Conservation (phyloP, 371 early-diverging fungal species). For the Rhizopus delemar region DNA sequence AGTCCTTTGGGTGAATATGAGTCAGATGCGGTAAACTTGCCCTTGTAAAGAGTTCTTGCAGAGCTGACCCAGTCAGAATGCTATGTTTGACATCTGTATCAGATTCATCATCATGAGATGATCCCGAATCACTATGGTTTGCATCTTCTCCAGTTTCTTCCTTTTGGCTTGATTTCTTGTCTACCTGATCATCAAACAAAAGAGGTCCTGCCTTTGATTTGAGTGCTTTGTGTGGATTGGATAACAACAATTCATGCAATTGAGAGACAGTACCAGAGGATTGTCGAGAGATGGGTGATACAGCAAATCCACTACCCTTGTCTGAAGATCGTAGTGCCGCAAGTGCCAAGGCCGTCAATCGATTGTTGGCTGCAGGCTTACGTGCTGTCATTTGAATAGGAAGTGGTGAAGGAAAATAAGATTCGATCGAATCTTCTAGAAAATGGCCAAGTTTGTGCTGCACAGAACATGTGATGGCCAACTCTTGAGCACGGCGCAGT, state of each 20-base stretch:
- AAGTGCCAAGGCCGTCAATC: conserved; percentile 24
- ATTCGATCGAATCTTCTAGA: conserved; percentile 71
- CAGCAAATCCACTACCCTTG: conserved; percentile 9
- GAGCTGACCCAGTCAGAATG: background rate
- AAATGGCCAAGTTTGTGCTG: conserved; percentile 78
- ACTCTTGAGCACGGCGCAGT: conserved; percentile 78
- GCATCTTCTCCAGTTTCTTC: background rate
- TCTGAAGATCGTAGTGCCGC: conserved; percentile 21
- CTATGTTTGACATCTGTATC: conserved; percentile 1
- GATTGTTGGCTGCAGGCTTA: conserved; percentile 26
- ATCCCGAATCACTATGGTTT: background rate
- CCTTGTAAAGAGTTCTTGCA: conserved; percentile 35
- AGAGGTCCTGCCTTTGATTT: conserved; percentile 14
- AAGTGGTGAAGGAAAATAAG: conserved; percentile 73
- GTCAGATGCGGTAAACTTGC: conserved; percentile 21
- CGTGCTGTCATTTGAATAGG: conserved; percentile 52
- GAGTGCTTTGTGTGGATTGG: conserved; percentile 26
- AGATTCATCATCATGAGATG: conserved; percentile 1
- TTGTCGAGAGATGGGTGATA: conserved; percentile 26
- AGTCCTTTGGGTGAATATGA: conserved; percentile 25
- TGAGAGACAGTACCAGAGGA: conserved; percentile 19
- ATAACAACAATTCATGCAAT: conserved; percentile 37
- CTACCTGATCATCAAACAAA: too few species aligned
- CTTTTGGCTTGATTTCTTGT: conserved; percentile 5
- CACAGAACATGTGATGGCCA: conserved; percentile 82